Evolutionary conservation across 73 alveolate species (phyloP), one percentile per base, ranked within the genome.

Genomic region (Uronychia setigera): DNA sequence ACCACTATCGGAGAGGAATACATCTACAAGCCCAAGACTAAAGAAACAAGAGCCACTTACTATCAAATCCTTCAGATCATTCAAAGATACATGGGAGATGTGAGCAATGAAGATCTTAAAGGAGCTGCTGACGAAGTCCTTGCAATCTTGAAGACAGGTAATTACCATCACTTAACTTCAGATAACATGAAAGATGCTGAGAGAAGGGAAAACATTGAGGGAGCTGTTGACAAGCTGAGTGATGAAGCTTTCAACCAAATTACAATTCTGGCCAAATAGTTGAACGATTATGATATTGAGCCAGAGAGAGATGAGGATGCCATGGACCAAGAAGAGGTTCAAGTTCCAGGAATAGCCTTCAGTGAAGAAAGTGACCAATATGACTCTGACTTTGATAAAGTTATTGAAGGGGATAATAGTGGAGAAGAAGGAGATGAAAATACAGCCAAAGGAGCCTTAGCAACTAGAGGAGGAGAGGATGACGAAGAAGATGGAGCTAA

Each of bases 121-220:
- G 95, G 96, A 32, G 98, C 98, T 27, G 95, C 96, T 59, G 98
- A 96, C 78, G 98, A 94, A 80, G 93, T 97, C 27, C 84, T 97
- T 1, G 98, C 98, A 26, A 77, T 86, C 33, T 79, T 97, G 79
- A 97, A 96, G 94, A 85, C 92, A 34, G 67, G 67, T 46, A 46
- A 19, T 5, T 19, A 11, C 19, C n/a, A n/a, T n/a, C 67, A 11
- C n/a, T 19, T 46, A 19, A 46, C 19, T 11, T 5, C 67, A 46
- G 98, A 92, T 11, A 85, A 89, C 35, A 86, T 87, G 88, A 94
- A 92, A 80, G 98, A 93, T 33, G 82, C 91, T 58, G 97, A 93
- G 80, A 95, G 95, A 81, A 94, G 92, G 88, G 81, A 60, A 29
- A 98, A 88, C 76, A 92, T 97, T 58, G 98, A 96, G 78, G 92